phyloP scores from a whole-genome alignment of 2,329 filamentous ascomycete genomes.

The Myriosclerotinia duriaeana region DNA sequence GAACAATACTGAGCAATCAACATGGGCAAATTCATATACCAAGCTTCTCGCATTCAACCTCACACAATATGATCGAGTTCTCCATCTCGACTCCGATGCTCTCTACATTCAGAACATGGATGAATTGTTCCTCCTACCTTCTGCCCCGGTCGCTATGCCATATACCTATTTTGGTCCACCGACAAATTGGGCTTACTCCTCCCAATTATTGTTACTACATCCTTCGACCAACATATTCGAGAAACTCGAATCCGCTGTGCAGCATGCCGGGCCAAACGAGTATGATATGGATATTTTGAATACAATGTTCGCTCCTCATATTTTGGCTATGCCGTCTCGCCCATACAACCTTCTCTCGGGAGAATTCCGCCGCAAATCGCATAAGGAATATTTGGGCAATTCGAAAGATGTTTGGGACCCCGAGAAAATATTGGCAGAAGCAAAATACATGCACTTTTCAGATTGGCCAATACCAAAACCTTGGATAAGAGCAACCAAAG shows the following conservation, averaged over 20 bases:
- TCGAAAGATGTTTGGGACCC: constrained; percentile 54
- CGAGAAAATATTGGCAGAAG: constrained; percentile 49
- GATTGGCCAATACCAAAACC: constrained; percentile 63
- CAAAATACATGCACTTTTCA: constrained; percentile 59
- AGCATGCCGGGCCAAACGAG: constrained; percentile 28
- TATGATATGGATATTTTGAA: constrained; percentile 46
- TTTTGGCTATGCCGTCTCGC: constrained; percentile 56
- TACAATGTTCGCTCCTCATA: constrained; percentile 50
- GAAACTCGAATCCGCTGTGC: constrained; percentile 29
- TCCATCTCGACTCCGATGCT: constrained; percentile 35
- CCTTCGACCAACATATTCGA: constrained; percentile 31
- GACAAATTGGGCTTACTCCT: constrained; percentile 32
- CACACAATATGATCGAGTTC: constrained; percentile 34
- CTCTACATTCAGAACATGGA: constrained; percentile 34
- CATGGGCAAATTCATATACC: constrained; percentile 35
- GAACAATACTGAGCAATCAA: constrained; percentile 27
- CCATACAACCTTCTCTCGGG: constrained; percentile 55
- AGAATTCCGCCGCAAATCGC: constrained; percentile 55
- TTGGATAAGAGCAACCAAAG: constrained; percentile 44
- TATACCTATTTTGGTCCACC: constrained; percentile 35
- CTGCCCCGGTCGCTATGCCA: constrained; percentile 36
- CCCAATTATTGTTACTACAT: constrained; percentile 34
- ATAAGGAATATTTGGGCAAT: constrained; percentile 50
- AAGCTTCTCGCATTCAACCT: constrained; percentile 39
- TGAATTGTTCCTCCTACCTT: constrained; percentile 36